Percentiles rank a stretch among this genome's conserved stretches.
Conservation (phyloP, 352 stramenopile species). For the Globisporangium echinulatum region DNA sequence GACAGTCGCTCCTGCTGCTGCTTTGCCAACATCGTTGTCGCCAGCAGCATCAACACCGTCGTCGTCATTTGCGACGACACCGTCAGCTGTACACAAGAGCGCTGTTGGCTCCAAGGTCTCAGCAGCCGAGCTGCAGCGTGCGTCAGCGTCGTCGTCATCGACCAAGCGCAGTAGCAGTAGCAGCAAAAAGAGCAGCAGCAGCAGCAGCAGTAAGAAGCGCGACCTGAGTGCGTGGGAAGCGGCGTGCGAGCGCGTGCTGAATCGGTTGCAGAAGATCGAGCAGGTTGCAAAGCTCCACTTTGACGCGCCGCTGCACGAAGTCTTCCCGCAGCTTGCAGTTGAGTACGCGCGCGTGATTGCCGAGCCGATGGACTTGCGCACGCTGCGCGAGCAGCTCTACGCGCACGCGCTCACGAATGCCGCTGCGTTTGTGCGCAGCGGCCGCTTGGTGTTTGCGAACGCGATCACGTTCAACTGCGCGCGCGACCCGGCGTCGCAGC, state of each 20-base stretch:
- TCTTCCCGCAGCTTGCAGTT: constrained; percentile 62
- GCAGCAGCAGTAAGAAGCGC: constrained; percentile 72
- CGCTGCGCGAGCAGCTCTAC: constrained; percentile 58
- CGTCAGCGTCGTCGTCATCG: constrained; percentile 14
- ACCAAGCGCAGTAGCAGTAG: constrained; percentile 50
- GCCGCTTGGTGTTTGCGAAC: constrained; percentile 74
- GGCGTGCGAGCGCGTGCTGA: constrained; percentile 60
- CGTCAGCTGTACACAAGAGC: background rate
- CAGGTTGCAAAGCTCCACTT: constrained; percentile 79
- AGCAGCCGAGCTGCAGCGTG: constrained; percentile 14
- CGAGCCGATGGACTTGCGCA: constrained; percentile 79
- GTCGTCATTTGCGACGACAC: background rate
- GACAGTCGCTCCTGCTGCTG: no score
- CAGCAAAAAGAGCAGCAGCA: constrained; percentile 54
- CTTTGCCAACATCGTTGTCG: no score
- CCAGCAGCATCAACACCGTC: no score
- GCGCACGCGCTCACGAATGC: constrained; percentile 31
- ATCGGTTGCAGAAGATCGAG: constrained; percentile 70
- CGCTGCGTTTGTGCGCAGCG: constrained; percentile 65
- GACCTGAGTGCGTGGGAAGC: constrained; percentile 72
- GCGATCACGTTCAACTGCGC: constrained; percentile 79
- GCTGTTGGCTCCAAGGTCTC: constrained; percentile 30
- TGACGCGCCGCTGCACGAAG: constrained; percentile 60
- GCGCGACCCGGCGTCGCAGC: constrained; percentile 54
- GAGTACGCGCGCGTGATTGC: constrained; percentile 63